phyloP scores from a whole-genome alignment of 441 rosid genomes.

The Raphanus hybrid region DNA sequence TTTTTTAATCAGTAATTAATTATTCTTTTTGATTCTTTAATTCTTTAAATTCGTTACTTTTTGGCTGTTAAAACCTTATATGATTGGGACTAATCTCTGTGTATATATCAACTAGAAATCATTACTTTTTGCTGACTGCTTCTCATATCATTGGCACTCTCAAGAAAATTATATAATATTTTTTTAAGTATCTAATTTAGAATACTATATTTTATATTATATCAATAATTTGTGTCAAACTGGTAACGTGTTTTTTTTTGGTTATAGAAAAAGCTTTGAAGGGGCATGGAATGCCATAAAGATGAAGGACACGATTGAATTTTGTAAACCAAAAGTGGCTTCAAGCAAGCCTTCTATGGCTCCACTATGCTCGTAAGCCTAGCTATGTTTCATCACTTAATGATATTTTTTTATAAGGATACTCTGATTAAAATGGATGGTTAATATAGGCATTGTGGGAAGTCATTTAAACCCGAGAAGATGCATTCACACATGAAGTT shows the following conservation, averaged over 20 bases:
- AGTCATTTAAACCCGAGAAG: constrained; percentile 75
- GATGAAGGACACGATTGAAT: constrained; percentile 45
- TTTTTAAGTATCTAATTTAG: not conserved
- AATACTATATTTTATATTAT: not conserved
- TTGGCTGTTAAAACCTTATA: constrained; percentile 7
- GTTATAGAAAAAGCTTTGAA: constrained; percentile 52
- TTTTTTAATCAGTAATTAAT: not conserved
- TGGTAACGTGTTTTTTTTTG: not conserved
- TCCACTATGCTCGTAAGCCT: constrained; percentile 76
- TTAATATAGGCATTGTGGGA: constrained; percentile 72
- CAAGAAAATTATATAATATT: constrained; percentile 6
- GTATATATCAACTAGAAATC: constrained; percentile 5
- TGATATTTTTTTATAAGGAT: not conserved
- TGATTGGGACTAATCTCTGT: constrained; percentile 21
- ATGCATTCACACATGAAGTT: constrained; percentile 75
- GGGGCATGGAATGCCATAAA: constrained; percentile 46
- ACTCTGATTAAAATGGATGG: not conserved
- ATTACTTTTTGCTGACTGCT: constrained; percentile 13
- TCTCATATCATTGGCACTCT: constrained; percentile 18
- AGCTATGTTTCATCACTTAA: not conserved
- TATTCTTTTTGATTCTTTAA: not conserved
- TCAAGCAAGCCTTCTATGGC: constrained; percentile 39
- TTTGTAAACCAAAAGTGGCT: constrained; percentile 40
- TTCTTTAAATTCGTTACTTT: not conserved
- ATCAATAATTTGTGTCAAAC: constrained; percentile 1